These are phyloP conservation scores for Cucumis hystrix DNA, from an alignment of 306 rosid species.

Conservation along the genomic window DNA sequence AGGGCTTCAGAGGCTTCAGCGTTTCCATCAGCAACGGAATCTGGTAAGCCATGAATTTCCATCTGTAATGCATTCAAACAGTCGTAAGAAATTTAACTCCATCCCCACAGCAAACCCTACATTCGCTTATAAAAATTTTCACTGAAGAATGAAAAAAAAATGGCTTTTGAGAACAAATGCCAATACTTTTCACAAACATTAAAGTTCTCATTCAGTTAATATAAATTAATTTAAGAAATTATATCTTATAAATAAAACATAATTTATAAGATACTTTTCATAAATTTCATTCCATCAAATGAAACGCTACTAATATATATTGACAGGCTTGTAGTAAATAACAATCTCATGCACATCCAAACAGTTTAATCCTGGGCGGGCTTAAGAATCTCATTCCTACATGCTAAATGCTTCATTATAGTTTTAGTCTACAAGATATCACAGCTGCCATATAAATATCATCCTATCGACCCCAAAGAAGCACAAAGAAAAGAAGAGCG, in stretches of 20 bases:
- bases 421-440: not conserved
- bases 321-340: not conserved
- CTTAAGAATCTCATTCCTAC: not conserved
- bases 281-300: not conserved
- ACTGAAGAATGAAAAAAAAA: not conserved
- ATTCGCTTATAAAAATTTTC: not conserved
- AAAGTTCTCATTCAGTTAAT: not conserved
- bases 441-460: not conserved
- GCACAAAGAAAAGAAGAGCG: not conserved
- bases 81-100: constrained; percentile 3
- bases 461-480: not conserved
- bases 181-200: not conserved
- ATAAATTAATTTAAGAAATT: not conserved
- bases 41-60: constrained; percentile 15
- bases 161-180: not conserved
- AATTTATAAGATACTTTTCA: not conserved
- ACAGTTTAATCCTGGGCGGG: not conserved
- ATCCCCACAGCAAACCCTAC: not conserved
- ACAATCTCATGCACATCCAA: not conserved
- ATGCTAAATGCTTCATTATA: not conserved
- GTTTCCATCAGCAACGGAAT: constrained; percentile 23
- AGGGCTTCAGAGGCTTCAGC: constrained; percentile 45
- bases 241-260: not conserved
- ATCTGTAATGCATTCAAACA: constrained; percentile 25
- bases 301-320: not conserved